Evolutionary conservation across 2,329 filamentous ascomycete species (phyloP), one percentile per base, ranked within the genome.

Genomic region (Colletotrichum brevisporum): DNA sequence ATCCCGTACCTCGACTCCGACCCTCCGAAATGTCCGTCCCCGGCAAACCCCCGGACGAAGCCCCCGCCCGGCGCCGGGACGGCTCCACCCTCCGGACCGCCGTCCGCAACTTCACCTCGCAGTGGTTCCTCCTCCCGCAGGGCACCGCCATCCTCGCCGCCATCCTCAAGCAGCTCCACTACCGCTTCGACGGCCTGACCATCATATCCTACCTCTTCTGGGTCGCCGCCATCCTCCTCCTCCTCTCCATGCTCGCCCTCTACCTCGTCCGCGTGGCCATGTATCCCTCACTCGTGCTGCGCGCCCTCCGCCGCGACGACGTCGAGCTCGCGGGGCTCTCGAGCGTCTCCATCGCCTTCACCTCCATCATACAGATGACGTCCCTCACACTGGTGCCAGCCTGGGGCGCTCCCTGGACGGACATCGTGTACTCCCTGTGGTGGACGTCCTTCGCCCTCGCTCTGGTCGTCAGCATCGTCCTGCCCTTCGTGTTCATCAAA

Each of bases 71-170:
- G 27, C 10, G 27, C 10, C 21, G 52, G 10, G 53, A 43, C 24
- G n/a, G 31, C 18, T 65, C 31, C n/a, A 10, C 21, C 26, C 1
- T 47, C 12, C 60, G 69, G 6, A 48, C 24, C 5, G 74, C 73
- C 2, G 64, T 82, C n/a, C 76, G 74, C 67, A 75, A 76, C 57
- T 81, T 81, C 65, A 74, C 74, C 1, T 78, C 78, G 10, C 74
- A 65, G 71, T 81, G 79, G 78, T 80, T 83, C 67, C 75, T 81
- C 8, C 66, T 81, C 27, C 77, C 80, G 0, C 80, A 82, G 72
- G 79, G 80, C 18, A 82, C 76, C 2, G 76, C 78, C 26, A 79
- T 81, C 63, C 70, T 80, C 8, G 74, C 77, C 15, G 71, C 81
- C 8, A 73, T 81, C 52, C 75, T 83, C 1, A 75, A 79, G 65